Percentiles rank a stretch among this genome's conserved stretches.
phyloP scores from a whole-genome alignment of 176 grass and related monocot genomes.

The Bothriochloa decipiens region DNA sequence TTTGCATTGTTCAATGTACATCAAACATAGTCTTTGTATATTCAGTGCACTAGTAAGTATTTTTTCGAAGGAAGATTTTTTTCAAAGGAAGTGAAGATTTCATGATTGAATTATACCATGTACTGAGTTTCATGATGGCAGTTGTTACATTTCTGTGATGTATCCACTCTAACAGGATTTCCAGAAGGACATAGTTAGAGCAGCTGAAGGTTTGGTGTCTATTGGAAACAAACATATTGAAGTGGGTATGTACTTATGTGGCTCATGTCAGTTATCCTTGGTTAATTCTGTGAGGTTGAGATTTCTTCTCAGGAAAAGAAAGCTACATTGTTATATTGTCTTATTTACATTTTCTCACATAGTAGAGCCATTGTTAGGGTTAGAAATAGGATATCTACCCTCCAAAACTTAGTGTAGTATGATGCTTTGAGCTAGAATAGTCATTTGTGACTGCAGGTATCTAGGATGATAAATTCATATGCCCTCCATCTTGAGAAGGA shows the following conservation, averaged over 20 bases:
- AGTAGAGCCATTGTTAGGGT: constrained; percentile 23
- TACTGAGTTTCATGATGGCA: constrained; percentile 21
- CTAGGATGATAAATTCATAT: background rate
- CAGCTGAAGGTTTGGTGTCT: constrained; percentile 71
- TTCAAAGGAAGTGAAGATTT: background rate
- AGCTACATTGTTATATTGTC: constrained; percentile 22
- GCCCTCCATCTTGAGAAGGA: constrained; percentile 26
- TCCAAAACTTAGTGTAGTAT: constrained; percentile 29
- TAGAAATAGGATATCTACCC: constrained; percentile 19
- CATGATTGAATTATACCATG: constrained; percentile 6
- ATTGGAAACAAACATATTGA: constrained; percentile 78
- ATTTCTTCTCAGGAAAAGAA: constrained; percentile 13
- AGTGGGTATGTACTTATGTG: constrained; percentile 76
- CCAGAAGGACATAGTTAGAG: constrained; percentile 89
- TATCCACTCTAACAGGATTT: constrained; percentile 69
- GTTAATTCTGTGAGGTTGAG: constrained; percentile 35
- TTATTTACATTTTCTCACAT: constrained; percentile 10
- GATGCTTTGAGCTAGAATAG: constrained; percentile 14
- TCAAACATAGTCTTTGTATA: background rate
- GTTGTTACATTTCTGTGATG: constrained; percentile 31
- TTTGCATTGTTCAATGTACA: constrained; percentile 3
- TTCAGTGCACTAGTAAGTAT: constrained; percentile 6
- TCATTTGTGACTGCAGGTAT: background rate
- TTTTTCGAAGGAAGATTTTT: background rate
- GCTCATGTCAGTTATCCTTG: constrained; percentile 33